These are phyloP conservation scores for Fusarium tanahbumbuense DNA, from an alignment of 2,329 filamentous ascomycete genomes.

Conservation along the genomic window DNA sequence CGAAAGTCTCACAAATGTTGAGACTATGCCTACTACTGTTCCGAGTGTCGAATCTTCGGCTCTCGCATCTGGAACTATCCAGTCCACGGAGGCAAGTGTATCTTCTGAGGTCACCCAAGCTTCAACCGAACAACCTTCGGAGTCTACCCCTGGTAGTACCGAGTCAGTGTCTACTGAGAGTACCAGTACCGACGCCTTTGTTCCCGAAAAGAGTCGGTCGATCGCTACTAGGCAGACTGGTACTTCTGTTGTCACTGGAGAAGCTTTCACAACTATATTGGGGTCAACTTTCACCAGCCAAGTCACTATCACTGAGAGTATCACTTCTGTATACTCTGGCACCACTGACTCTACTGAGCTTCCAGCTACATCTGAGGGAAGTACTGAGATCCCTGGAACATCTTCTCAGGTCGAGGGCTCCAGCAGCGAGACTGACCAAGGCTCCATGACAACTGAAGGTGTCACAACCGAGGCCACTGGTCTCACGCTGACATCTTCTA, in stretches of 20 bases:
- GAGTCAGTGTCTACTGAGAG: not conserved
- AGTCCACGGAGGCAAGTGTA: not conserved
- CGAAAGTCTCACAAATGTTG: slow-evolving; percentile 23
- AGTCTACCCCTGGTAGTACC: not conserved
- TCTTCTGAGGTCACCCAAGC: not conserved
- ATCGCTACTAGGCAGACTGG: not conserved
- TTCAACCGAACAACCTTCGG: not conserved
- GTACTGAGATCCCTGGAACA: not conserved
- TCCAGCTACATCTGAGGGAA: not conserved
- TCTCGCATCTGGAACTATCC: slow-evolving; percentile 18
- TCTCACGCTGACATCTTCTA: slow-evolving; percentile 8
- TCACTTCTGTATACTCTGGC: slow-evolving; percentile 5
- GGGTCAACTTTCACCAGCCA: slow-evolving; percentile 22
- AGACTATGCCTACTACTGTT: slow-evolving; percentile 39
- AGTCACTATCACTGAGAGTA: slow-evolving; percentile 14
- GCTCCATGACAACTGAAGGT: not conserved
- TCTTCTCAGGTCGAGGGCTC: not conserved
- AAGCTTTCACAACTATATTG: slow-evolving; percentile 17
- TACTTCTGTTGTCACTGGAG: not conserved
- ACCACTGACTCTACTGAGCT: not conserved
- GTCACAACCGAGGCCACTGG: not conserved
- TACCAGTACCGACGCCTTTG: slow-evolving; percentile 2
- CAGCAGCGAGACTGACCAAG: slow-evolving; percentile 17
- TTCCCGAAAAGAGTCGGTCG: slow-evolving; percentile 21
- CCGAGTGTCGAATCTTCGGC: slow-evolving; percentile 34